phyloP scores from a whole-genome alignment of 2,329 filamentous ascomycete species.

The Coniochaeta sp. region DNA sequence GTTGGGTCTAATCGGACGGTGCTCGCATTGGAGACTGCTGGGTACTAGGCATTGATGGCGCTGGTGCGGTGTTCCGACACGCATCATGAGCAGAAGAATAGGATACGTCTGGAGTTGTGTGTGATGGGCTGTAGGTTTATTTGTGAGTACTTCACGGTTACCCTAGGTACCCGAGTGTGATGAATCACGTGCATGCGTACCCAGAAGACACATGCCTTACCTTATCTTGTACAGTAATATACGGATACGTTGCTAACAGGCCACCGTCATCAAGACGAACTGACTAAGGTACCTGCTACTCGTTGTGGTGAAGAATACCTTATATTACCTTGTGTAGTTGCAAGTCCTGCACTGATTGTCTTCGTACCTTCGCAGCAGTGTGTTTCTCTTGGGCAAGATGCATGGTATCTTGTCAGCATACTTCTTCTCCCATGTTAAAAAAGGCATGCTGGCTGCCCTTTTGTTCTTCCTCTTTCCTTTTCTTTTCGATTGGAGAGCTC shows the following conservation, averaged over 20 bases:
- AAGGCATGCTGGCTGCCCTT: no score
- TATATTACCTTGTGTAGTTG: no score
- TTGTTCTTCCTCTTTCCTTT: no score
- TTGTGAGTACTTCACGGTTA: neutral
- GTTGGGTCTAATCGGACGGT: neutral
- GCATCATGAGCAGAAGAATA: neutral
- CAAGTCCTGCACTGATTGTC: neutral
- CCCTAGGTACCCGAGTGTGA: neutral
- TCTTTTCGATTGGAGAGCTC: no score
- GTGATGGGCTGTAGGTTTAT: neutral
- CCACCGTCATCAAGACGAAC: no score
- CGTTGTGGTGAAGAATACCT: neutral
- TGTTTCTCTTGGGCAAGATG: neutral
- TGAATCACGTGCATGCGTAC: neutral
- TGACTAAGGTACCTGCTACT: no score
- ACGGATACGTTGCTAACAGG: neutral
- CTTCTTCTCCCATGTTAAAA: no score
- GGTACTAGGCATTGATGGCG: neutral
- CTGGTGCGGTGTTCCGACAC: neutral
- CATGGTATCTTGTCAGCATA: no score
- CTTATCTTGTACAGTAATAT: neutral
- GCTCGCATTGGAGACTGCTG: neutral
- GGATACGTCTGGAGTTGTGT: neutral
- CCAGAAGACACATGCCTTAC: neutral
- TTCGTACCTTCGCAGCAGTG: neutral